phyloP scores from a whole-genome alignment of 129 eudicot species.

The Tanacetum coccineum region DNA sequence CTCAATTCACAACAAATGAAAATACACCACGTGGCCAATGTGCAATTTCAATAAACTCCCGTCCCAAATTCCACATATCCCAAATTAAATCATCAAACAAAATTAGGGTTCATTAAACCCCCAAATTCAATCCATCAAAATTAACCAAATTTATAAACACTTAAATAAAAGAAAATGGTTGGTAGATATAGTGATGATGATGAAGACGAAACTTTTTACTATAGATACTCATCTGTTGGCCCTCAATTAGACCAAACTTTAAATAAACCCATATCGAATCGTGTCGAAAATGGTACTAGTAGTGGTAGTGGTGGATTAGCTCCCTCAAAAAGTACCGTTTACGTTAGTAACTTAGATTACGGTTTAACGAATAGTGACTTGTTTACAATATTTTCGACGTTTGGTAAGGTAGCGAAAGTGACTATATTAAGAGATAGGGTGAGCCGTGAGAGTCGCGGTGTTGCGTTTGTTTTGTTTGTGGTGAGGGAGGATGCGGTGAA shows the following conservation, averaged over 20 bases:
- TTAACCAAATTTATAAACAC: too few species aligned
- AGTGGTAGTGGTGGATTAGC: slow-evolving; percentile 75
- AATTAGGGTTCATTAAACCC: too few species aligned
- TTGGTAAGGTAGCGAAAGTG: slow-evolving; percentile 92
- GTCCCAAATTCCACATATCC: too few species aligned
- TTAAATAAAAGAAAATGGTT: too few species aligned
- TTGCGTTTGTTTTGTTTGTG: slow-evolving; percentile 81
- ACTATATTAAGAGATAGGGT: slow-evolving; percentile 67
- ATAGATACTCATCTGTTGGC: too few species aligned
- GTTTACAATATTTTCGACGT: slow-evolving; percentile 86
- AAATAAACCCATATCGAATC: slow-evolving; percentile 29
- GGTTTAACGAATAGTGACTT: slow-evolving; percentile 80
- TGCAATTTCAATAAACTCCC: too few species aligned
- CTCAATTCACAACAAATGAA: too few species aligned
- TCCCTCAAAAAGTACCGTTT: slow-evolving; percentile 91
- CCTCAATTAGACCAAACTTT: slow-evolving; percentile 18
- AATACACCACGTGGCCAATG: too few species aligned
- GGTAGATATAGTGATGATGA: too few species aligned
- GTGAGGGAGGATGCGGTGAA: slow-evolving; percentile 61
- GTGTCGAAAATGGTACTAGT: background rate
- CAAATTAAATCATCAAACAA: too few species aligned
- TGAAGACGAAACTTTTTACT: too few species aligned
- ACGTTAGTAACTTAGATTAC: slow-evolving; percentile 73
- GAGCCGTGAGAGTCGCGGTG: slow-evolving; percentile 89
- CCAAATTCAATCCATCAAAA: too few species aligned